These are phyloP conservation scores for Trichosanthes cucumerina DNA, from an alignment of 306 rosid genomes.

Conservation along the genomic window DNA sequence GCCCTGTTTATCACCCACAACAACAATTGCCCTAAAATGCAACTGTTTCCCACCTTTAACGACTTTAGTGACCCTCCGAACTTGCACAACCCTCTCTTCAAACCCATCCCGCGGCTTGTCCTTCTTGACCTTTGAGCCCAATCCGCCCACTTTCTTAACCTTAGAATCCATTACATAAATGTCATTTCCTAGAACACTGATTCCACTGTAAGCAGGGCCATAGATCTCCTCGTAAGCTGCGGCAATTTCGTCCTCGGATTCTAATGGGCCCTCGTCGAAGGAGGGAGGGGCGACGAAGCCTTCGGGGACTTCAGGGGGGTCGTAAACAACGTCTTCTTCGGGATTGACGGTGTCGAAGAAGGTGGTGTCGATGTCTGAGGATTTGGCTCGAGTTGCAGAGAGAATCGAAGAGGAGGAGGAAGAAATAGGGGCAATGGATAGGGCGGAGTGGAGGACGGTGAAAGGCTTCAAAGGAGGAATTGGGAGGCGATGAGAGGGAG, in stretches of 20 bases:
- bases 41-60: conserved; percentile 92
- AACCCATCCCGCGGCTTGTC: conserved; percentile 75
- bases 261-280: conserved; percentile 60
- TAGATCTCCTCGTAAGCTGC: conserved; percentile 72
- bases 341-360: conserved; percentile 52
- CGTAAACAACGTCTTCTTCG: conserved; percentile 32
- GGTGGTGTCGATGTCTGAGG: conserved; percentile 54
- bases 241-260: conserved; percentile 68
- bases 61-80: conserved; percentile 87
- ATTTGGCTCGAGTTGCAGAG: conserved; percentile 12
- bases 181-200: conserved; percentile 54
- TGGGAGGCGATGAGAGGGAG: conserved; percentile 14
- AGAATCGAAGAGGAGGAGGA: conserved; percentile 5
- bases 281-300: conserved; percentile 53
- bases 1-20: conserved; percentile 88
- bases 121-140: conserved; percentile 50
- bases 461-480: conserved; percentile 10
- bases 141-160: conserved; percentile 33
- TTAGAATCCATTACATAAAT: conserved; percentile 63
- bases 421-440: conserved; percentile 4
- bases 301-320: conserved; percentile 70
- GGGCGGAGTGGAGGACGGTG: conserved; percentile 18
- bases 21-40: conserved; percentile 68
- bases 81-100: conserved; percentile 85
- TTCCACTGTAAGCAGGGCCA: conserved; percentile 79